Evolutionary conservation across 2,329 filamentous ascomycete genomes (phyloP), one percentile per base, ranked within the genome.

Genomic region (Coniochaeta pulveracea): DNA sequence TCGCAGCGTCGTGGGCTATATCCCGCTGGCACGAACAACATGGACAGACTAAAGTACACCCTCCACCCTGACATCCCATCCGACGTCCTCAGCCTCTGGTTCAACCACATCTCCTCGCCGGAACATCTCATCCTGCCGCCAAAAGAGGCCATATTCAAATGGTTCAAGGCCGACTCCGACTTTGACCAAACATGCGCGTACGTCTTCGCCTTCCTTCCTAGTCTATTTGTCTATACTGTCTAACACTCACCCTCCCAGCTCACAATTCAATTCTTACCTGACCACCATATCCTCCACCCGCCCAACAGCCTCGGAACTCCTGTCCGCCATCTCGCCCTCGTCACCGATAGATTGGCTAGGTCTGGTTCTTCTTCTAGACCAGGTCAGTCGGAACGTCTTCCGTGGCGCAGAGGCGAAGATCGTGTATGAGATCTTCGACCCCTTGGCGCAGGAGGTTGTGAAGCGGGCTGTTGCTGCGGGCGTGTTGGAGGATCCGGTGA

Each of bases 311-410:
- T 17, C 33, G 18, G 10, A 6, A 30, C 30, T 19, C 7, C 32
- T 38, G 16, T 6, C 25, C 37, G 19, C 35, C 24, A 23, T 38
- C 19, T 16, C 39, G 34, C 42, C 47, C 38, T 12, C 29, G 23
- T 32, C 37, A 34, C 31, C 42, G 39, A 16, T 39, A 12, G 40
- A 41, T 34, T 43, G 39, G 38, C 52, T 74, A 4, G 56, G 55
- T 28, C 45, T 72, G 4, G 43, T 65, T 7, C 37, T 74, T 5
- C 51, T 74, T 6, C 55, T 74, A 4, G 69, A 74, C 39, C 69
- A 74, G 41, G 55, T 73, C 26, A 55, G 68, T 0, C 60, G 69
- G 2, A 72, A 74, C 38, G 56, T 66, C 37, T 66, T 60, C 47
- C 64, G 69, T 10, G 57, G 52, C 1, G 54, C 53, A 3, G 50